Conservation (phyloP, 805 yeast genomes). For the Yarrowia sp. region DNA sequence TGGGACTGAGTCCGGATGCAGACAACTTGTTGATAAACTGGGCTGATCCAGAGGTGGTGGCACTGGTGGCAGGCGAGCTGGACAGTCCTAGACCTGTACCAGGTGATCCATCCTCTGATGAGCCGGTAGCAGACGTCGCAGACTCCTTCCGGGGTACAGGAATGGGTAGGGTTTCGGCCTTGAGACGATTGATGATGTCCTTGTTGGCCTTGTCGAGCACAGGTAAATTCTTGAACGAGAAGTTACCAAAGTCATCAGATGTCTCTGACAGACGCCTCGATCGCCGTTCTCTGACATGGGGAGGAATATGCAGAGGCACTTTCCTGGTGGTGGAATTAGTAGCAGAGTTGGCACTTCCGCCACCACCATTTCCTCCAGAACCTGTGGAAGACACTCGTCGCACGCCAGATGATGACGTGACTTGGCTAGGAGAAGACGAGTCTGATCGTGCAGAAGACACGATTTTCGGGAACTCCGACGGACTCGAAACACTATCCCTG, state of each 20-base stretch:
- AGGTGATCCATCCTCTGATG: slow-evolving; percentile 13
- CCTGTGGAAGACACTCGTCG: slow-evolving; percentile 13
- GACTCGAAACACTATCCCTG: background rate
- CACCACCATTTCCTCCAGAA: background rate
- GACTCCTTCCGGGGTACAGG: slow-evolving; percentile 20
- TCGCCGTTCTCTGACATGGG: slow-evolving; percentile 62
- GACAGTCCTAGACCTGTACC: slow-evolving; percentile 10
- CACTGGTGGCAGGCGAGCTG: slow-evolving; percentile 10
- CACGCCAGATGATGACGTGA: background rate
- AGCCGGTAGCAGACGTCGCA: slow-evolving; percentile 1
- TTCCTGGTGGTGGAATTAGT: background rate
- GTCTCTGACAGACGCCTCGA: slow-evolving; percentile 66
- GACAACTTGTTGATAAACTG: slow-evolving; percentile 18
- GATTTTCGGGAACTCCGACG: slow-evolving; percentile 13
- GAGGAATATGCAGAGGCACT: slow-evolving; percentile 51
- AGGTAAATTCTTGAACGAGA: slow-evolving; percentile 82
- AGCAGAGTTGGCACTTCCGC: background rate
- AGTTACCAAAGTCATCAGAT: slow-evolving; percentile 74
- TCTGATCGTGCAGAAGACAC: background rate
- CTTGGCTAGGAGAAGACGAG: background rate
- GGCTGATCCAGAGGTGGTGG: background rate
- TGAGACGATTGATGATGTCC: slow-evolving; percentile 83
- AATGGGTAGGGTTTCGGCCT: slow-evolving; percentile 63
- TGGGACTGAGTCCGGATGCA: slow-evolving; percentile 12
- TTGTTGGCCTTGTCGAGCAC: slow-evolving; percentile 92